Base-by-base conservation (phyloP, 345 rosid species). In the Crucihimalaya himalaica region DNA sequence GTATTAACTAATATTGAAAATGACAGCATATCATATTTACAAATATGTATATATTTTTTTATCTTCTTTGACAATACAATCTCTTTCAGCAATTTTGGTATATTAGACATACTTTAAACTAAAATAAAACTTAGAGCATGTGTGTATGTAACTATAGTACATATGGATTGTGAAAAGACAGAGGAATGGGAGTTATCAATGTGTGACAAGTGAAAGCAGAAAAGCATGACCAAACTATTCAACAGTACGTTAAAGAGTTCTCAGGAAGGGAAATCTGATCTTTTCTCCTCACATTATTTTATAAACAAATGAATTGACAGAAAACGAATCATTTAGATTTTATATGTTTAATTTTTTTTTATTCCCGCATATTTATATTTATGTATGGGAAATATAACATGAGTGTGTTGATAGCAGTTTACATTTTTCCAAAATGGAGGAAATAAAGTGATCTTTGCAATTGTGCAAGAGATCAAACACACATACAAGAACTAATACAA, bases 201-300 rank as follows among this genome's bases (percentile, higher is more conserved):
- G 21, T 43, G 73, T 59, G 78, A 67, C 68, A 74, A 58, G 37
- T 74, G 68, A 67, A 43, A 47, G 72, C 68, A 58, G 68, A 74
- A 58, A 66, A 57, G 51, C 28, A 55, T 55, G 77, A 73, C 65
- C 65, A 73, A 55, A 64, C 77, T 55, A 25, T 66, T 54, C 72
- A 54, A 25, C 37, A 35, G 32, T 55, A 66, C 71, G 55, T 45
- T 63, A 43, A 74, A 73, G 72, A 48, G 59, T 47, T 65, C 71
- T 27, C 52, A 12, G 21, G 23, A 65, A 43, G 42, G 11, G 31
- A 73, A 65, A 16, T 56, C 71, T 55, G 25, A 52, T 45, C 1
- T 63, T 73, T 54, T 57, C 18, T 23, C 21, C 64, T 53, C 65
- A 64, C 57, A 42, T n/a, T 14, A 29, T 72, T 57, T 52, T 25